phyloP scores from a whole-genome alignment of 176 grass and related monocot genomes.

The Carex parvula region DNA sequence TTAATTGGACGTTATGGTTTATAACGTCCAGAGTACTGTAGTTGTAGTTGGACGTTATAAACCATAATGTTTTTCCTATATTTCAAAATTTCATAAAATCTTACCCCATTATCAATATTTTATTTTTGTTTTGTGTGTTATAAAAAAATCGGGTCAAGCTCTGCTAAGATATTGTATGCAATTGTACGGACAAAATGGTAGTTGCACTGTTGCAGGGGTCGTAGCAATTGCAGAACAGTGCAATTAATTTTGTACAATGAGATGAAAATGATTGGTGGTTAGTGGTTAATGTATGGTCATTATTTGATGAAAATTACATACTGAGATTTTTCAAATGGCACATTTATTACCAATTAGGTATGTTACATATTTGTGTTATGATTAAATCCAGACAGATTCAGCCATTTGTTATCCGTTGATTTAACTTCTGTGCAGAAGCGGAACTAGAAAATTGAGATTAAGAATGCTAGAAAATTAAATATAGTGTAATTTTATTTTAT shows the following conservation, averaged over 20 bases:
- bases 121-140: too few species aligned
- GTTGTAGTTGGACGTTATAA: too few species aligned
- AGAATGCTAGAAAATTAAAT: too few species aligned
- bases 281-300: background rate
- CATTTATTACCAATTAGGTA: background rate
- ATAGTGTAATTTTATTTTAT: too few species aligned
- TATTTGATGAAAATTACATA: background rate
- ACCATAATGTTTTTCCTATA: too few species aligned
- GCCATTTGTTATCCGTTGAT: background rate
- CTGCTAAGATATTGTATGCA: background rate
- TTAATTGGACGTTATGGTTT: too few species aligned
- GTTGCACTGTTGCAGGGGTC: background rate
- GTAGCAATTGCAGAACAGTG: background rate
- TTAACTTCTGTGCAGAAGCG: background rate
- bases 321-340: background rate
- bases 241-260: background rate
- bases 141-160: background rate
- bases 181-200: constrained; percentile 2
- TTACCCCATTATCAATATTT: too few species aligned
- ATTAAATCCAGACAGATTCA: background rate
- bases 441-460: too few species aligned
- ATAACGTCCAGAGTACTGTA: too few species aligned
- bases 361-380: background rate
- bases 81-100: too few species aligned
- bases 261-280: background rate